These are phyloP conservation scores for Chrysanthemum lavandulifolium DNA, from an alignment of 129 eudicot genomes.

Conservation along the genomic window DNA sequence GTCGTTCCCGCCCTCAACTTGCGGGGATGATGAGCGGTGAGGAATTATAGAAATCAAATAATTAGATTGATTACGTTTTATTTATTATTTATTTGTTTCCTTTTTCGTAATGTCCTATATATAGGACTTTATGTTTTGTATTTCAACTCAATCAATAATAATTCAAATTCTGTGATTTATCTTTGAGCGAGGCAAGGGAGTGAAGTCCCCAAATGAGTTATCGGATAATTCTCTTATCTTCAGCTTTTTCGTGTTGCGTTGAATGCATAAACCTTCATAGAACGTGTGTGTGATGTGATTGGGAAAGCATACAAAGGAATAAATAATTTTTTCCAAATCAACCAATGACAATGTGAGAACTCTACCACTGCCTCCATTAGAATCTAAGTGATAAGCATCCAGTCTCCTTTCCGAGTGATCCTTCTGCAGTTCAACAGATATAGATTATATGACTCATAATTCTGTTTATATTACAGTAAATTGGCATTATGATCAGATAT, in stretches of 20 bases:
- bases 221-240: conserved; percentile 62
- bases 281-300: conserved; percentile 3
- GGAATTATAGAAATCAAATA: background rate
- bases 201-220: conserved; percentile 15
- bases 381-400: conserved; percentile 58
- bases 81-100: too few species aligned
- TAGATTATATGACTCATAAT: background rate
- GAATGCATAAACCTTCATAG: conserved; percentile 56
- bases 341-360: background rate
- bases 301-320: background rate
- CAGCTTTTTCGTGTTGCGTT: conserved; percentile 60
- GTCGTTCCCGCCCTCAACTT: too few species aligned
- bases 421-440: conserved; percentile 48
- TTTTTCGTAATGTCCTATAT: too few species aligned
- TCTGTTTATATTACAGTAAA: background rate
- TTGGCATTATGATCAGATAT: background rate
- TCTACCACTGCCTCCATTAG: conserved; percentile 67
- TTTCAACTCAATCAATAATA: too few species aligned
- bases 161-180: too few species aligned
- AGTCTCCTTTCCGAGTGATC: conserved; percentile 57
- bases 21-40: too few species aligned
- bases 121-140: too few species aligned
- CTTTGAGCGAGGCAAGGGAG: conserved; percentile 42
- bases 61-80: too few species aligned
- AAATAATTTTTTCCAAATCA: background rate